These are phyloP conservation scores for Dillenia suffruticosa DNA, from an alignment of 164 flowering plant species.

Conservation along the genomic window DNA sequence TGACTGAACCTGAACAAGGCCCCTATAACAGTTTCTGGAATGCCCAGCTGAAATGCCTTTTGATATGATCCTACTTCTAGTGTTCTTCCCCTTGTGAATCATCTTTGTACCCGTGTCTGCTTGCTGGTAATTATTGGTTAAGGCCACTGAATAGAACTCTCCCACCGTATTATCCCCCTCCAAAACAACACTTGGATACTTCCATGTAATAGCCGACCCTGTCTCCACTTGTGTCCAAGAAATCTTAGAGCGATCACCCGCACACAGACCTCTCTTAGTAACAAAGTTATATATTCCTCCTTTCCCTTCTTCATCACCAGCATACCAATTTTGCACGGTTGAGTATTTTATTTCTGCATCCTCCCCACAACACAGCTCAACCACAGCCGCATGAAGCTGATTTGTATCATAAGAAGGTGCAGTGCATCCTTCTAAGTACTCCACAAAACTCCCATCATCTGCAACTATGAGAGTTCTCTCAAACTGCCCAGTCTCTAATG, in stretches of 20 bases:
- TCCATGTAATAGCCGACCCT: conserved; percentile 98
- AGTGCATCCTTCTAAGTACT: conserved; percentile 93
- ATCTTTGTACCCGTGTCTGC: conserved; percentile 98
- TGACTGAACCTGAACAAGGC: conserved; percentile 82
- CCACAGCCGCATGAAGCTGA: conserved; percentile 99
- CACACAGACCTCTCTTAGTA: conserved; percentile 87
- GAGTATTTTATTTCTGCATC: conserved; percentile 92
- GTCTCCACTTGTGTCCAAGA: conserved; percentile 99
- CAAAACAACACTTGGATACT: conserved; percentile 94
- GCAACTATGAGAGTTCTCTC: conserved; percentile 96
- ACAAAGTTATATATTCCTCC: conserved; percentile 96
- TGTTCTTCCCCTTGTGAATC: conserved; percentile 95
- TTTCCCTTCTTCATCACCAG: conserved; percentile 85
- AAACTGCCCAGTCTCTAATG: conserved; percentile 90
- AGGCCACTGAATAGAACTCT: conserved; percentile 92
- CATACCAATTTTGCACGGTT: conserved; percentile 98
- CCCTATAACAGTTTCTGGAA: conserved; percentile 87
- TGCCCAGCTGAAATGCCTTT: conserved; percentile 92
- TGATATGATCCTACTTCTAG: conserved; percentile 82
- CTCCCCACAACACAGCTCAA: conserved; percentile 75
- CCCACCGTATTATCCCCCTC: conserved; percentile 90
- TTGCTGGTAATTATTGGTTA: conserved; percentile 93
- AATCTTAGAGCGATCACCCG: conserved; percentile 74
- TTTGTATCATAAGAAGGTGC: conserved; percentile 87
- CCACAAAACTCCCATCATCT: conserved; percentile 79